phyloP scores from a whole-genome alignment of 2,329 filamentous ascomycete genomes.

The Rhytidhysteron rufulum region DNA sequence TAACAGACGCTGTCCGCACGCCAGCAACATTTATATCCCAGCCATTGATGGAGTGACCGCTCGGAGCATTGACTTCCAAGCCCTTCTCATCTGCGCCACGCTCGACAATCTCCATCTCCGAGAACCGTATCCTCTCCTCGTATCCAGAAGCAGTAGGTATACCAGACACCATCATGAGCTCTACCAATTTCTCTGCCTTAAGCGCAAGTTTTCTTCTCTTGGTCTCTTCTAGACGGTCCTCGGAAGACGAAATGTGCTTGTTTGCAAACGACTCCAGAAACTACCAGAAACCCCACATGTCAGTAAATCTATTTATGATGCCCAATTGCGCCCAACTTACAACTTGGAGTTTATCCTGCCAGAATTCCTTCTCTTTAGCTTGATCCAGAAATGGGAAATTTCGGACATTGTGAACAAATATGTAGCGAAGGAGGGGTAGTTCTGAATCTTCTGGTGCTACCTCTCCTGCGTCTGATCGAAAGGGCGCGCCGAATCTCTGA shows the following conservation, averaged over 20 bases:
- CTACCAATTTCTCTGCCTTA: conserved; percentile 93
- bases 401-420: conserved; percentile 96
- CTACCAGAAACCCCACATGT: no score
- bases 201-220: conserved; percentile 87
- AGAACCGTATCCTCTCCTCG: conserved; percentile 94
- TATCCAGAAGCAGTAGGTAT: conserved; percentile 94
- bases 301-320: conserved; percentile 11
- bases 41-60: conserved; percentile 88
- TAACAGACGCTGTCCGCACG: conserved; percentile 74
- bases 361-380: conserved; percentile 97
- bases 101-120: conserved; percentile 95
- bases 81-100: conserved; percentile 88
- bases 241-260: conserved; percentile 94
- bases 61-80: conserved; percentile 78
- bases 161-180: conserved; percentile 99
- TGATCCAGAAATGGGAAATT: conserved; percentile 98
- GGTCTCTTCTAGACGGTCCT: conserved; percentile 92
- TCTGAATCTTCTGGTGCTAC: conserved; percentile 91
- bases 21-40: conserved; percentile 97
- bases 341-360: conserved; percentile 96
- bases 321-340: conserved; percentile 51
- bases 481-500: conserved; percentile 91
- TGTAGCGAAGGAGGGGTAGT: conserved; percentile 87
- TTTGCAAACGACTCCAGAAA: conserved; percentile 96
- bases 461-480: conserved; percentile 88